Evolutionary conservation across 371 early-diverging fungal genomes (phyloP).

Genomic region (Mucor circinelloides): DNA sequence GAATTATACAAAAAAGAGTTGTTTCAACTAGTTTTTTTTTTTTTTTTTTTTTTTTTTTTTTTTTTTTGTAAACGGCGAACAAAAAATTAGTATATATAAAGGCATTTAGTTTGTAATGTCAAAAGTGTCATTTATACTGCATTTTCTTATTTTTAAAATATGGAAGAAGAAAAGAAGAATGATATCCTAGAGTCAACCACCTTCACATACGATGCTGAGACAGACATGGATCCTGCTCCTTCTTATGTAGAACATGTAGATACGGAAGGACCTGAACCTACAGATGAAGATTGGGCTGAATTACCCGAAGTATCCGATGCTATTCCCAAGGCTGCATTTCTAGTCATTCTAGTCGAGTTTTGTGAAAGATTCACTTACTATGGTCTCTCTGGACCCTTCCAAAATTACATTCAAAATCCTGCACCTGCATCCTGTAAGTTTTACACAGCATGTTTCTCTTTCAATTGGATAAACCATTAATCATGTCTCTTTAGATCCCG

Average conservation of each 20-base stretch:
- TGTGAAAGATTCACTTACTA: conserved; percentile 80
- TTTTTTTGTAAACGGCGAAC: background rate
- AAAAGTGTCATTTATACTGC: background rate
- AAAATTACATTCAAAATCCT: conserved; percentile 64
- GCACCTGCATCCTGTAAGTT: conserved; percentile 44
- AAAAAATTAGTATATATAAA: background rate
- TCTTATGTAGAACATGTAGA: conserved; percentile 2
- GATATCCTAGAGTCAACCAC: background rate
- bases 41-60: background rate
- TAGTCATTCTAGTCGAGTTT: conserved; percentile 52
- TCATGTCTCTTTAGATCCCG: conserved; percentile 34
- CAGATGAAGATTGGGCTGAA: conserved; percentile 44
- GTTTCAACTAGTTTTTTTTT: background rate
- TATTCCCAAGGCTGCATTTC: conserved; percentile 45
- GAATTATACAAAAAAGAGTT: background rate
- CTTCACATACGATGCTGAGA: background rate
- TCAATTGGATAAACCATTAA: background rate
- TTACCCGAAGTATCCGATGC: conserved; percentile 41
- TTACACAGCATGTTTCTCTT: background rate
- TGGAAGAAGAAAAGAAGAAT: background rate
- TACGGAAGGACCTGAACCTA: conserved; percentile 35
- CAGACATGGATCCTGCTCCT: background rate
- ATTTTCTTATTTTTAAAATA: background rate
- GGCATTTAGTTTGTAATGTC: background rate
- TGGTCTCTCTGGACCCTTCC: conserved; percentile 59